These are phyloP conservation scores for Phialophora verrucosa DNA, from an alignment of 2,329 filamentous ascomycete species.

Conservation along the genomic window DNA sequence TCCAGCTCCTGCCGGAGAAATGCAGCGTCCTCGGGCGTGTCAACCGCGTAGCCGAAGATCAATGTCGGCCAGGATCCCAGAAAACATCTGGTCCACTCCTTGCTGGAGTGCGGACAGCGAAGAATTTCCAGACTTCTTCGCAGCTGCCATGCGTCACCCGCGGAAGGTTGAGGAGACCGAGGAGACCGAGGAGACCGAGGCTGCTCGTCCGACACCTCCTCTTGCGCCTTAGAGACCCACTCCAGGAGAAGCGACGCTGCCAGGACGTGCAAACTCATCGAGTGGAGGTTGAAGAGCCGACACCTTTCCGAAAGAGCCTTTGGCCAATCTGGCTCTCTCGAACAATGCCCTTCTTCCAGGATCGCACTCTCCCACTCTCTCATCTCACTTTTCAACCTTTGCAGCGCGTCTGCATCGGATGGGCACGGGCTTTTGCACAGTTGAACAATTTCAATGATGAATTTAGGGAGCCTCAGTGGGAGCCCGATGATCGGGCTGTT, in stretches of 20 bases:
- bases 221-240: slow-evolving; percentile 20
- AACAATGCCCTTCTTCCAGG: slow-evolving; percentile 24
- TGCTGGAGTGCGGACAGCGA: slow-evolving; percentile 25
- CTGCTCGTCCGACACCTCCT: slow-evolving; percentile 4
- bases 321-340: slow-evolving; percentile 2
- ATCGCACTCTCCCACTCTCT: slow-evolving; percentile 26
- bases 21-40: slow-evolving; percentile 22
- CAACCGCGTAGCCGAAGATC: slow-evolving; percentile 32
- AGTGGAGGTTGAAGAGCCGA: slow-evolving; percentile 25
- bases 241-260: slow-evolving; percentile 30
- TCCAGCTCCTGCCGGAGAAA: slow-evolving; percentile 25
- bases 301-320: slow-evolving; percentile 8
- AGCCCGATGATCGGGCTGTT: slow-evolving; percentile 32
- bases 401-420: slow-evolving; percentile 4
- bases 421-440: slow-evolving; percentile 21
- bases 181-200: too few relatives aligned
- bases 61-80: slow-evolving; percentile 32
- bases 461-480: slow-evolving; percentile 23
- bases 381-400: slow-evolving; percentile 16
- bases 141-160: slow-evolving; percentile 28
- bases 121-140: slow-evolving; percentile 28
- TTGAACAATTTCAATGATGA: slow-evolving; percentile 31
- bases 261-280: slow-evolving; percentile 30
- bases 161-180: slow-evolving; percentile 14
- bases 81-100: slow-evolving; percentile 30